phyloP scores from a whole-genome alignment of 345 rosid genomes.

The Lumnitzera racemosa region DNA sequence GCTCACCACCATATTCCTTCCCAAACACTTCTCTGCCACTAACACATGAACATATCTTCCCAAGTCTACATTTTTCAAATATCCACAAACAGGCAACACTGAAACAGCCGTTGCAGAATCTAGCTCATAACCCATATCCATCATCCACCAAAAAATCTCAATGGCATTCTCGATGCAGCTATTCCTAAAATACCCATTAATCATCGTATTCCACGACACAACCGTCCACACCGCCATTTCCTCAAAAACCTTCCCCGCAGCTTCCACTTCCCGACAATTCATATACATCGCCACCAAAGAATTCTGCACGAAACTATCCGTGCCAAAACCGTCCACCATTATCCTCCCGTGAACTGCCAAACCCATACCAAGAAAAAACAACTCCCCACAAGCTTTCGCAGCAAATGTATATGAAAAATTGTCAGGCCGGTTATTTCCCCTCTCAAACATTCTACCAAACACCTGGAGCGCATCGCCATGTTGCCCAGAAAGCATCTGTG shows the following conservation, averaged over 20 bases:
- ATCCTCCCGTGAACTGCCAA: slow-evolving; percentile 35
- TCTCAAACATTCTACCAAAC: slow-evolving; percentile 22
- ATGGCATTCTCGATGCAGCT: slow-evolving; percentile 33
- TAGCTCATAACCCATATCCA: slow-evolving; percentile 22
- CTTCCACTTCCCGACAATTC: slow-evolving; percentile 29
- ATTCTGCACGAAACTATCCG: slow-evolving; percentile 40
- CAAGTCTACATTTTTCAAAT: slow-evolving; percentile 26
- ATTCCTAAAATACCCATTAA: slow-evolving; percentile 47
- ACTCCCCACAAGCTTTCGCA: slow-evolving; percentile 42
- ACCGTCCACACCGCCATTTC: slow-evolving; percentile 36
- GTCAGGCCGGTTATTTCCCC: slow-evolving; percentile 24
- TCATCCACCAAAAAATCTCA: slow-evolving; percentile 27
- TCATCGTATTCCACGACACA: slow-evolving; percentile 54
- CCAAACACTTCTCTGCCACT: slow-evolving; percentile 29
- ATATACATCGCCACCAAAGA: slow-evolving; percentile 45
- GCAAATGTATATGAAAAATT: slow-evolving; percentile 32
- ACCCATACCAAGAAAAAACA: slow-evolving; percentile 34
- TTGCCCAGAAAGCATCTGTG: slow-evolving; percentile 25
- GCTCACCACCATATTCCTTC: slow-evolving; percentile 30
- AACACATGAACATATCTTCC: slow-evolving; percentile 45
- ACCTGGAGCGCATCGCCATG: slow-evolving; percentile 25
- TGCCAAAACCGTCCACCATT: slow-evolving; percentile 18
- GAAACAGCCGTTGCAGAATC: slow-evolving; percentile 39
- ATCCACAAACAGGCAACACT: slow-evolving; percentile 47
- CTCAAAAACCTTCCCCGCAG: slow-evolving; percentile 35